A percentile compares a stretch with the other conserved stretches of the same genome.
Conservation (phyloP, 345 rosid species). For the Geranium brycei region DNA sequence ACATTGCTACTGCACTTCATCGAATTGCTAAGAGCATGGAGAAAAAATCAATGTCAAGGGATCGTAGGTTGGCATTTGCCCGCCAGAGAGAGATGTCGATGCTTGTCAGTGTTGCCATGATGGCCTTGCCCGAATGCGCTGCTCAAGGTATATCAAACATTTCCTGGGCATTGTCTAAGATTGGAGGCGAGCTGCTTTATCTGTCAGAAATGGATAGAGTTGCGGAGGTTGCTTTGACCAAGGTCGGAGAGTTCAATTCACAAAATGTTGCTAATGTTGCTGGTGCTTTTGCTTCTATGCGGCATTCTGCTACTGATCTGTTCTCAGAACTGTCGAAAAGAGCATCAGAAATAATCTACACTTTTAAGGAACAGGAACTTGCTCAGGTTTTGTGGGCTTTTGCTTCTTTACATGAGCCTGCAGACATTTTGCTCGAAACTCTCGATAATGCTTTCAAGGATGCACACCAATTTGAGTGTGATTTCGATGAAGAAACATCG, state of each 20-base stretch:
- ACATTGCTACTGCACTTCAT: conserved; percentile 77
- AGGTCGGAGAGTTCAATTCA: conserved; percentile 61
- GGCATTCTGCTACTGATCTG: conserved; percentile 64
- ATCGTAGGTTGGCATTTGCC: conserved; percentile 60
- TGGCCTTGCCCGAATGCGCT: conserved; percentile 73
- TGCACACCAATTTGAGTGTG: conserved; percentile 36
- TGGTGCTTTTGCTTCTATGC: conserved; percentile 86
- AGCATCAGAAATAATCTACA: conserved; percentile 35
- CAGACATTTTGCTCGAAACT: conserved; percentile 53
- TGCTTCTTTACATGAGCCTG: conserved; percentile 68
- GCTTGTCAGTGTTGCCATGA: conserved; percentile 78
- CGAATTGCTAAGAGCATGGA: conserved; percentile 94
- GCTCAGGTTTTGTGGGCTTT: conserved; percentile 88
- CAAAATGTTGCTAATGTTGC: conserved; percentile 88
- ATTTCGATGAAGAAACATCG: conserved; percentile 16
- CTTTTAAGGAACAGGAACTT: conserved; percentile 71
- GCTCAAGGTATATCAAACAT: conserved; percentile 90
- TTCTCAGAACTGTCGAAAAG: conserved; percentile 55
- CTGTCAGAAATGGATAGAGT: conserved; percentile 94
- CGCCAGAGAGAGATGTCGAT: conserved; percentile 87
- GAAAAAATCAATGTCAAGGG: conserved; percentile 60
- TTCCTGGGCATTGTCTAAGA: conserved; percentile 83
- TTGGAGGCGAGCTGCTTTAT: conserved; percentile 78
- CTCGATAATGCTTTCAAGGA: conserved; percentile 46
- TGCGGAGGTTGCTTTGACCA: conserved; percentile 70